Evolutionary conservation across 306 rosid genomes (phyloP).

Genomic region (Rosa rugosa): DNA sequence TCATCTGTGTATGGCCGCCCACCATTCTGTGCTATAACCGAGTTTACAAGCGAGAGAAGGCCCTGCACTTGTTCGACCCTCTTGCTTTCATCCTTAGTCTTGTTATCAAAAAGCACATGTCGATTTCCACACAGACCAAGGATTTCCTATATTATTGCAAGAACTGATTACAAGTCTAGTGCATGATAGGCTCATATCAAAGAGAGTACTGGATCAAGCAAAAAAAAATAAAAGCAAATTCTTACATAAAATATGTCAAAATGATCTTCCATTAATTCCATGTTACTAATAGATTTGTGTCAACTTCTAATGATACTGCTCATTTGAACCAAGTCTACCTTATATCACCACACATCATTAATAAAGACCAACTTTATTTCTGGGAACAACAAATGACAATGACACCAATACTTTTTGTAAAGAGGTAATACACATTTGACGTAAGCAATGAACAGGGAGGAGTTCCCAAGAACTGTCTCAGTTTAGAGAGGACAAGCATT

Average conservation of each 20-base stretch:
- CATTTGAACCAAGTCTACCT: too few species aligned
- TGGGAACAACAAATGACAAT: background rate
- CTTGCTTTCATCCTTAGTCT: slow-evolving; percentile 69
- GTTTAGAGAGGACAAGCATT: background rate
- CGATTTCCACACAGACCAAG: slow-evolving; percentile 63
- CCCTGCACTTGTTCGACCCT: slow-evolving; percentile 54
- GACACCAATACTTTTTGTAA: background rate
- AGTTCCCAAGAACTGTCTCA: too few species aligned
- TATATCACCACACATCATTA: too few species aligned
- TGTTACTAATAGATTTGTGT: background rate
- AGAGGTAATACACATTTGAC: background rate
- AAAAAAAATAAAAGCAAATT: background rate
- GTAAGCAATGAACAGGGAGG: background rate
- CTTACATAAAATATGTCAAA: background rate
- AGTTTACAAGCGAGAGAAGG: slow-evolving; percentile 59
- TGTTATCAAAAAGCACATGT: slow-evolving; percentile 75
- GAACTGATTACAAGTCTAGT: slow-evolving; percentile 16
- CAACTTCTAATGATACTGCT: background rate
- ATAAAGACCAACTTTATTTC: background rate
- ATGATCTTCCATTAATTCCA: background rate
- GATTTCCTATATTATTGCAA: slow-evolving; percentile 47
- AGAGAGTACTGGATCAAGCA: background rate
- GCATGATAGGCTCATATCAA: background rate
- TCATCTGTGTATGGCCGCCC: slow-evolving; percentile 74
- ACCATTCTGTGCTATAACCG: slow-evolving; percentile 47